A percentile compares a stretch with the other conserved stretches of the same genome.
Evolutionary conservation across 2,329 filamentous ascomycete genomes (phyloP).

Genomic region (Mycosphaerella arachidis): DNA sequence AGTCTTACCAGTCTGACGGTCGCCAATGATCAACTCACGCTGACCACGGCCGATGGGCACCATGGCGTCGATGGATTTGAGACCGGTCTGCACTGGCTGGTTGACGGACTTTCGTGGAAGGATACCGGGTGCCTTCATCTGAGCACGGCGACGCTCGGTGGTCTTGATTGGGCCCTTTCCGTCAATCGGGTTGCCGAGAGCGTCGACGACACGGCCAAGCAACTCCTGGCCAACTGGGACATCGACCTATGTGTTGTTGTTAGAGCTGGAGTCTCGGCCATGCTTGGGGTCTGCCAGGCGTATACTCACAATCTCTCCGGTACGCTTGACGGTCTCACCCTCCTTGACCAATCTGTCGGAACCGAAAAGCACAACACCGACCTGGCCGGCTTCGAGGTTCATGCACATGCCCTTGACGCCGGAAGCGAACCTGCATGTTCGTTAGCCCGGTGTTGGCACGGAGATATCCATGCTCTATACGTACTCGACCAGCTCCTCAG

Average conservation of each 20-base stretch:
- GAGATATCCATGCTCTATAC: slow-evolving; percentile 39
- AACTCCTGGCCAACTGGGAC: slow-evolving; percentile 88
- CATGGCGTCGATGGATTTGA: slow-evolving; percentile 99
- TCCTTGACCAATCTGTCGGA: slow-evolving; percentile 99
- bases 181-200: slow-evolving; percentile 98
- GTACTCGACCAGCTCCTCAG: slow-evolving; percentile 99
- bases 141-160: slow-evolving; percentile 88
- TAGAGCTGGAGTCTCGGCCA: slow-evolving; percentile 1
- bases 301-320: slow-evolving; percentile 87
- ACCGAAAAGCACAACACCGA: slow-evolving; percentile 99
- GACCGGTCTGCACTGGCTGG: slow-evolving; percentile 97
- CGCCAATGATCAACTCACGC: slow-evolving; percentile 99
- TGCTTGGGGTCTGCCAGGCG: neutral
- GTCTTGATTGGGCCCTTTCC: slow-evolving; percentile 97
- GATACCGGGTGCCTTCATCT: slow-evolving; percentile 98
- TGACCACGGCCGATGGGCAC: slow-evolving; percentile 99
- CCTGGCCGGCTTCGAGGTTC: slow-evolving; percentile 99
- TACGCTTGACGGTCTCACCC: slow-evolving; percentile 99
- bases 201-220: slow-evolving; percentile 97
- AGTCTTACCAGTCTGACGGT: slow-evolving; percentile 99
- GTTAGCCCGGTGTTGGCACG: slow-evolving; percentile 10
- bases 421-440: slow-evolving; percentile 76
- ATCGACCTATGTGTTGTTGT: slow-evolving; percentile 66
- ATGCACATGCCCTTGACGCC: slow-evolving; percentile 99
- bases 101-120: slow-evolving; percentile 95